Percentiles rank a stretch among this genome's conserved stretches.
Conservation (phyloP, 352 stramenopile species). For the Pelagophyceae sp. region DNA sequence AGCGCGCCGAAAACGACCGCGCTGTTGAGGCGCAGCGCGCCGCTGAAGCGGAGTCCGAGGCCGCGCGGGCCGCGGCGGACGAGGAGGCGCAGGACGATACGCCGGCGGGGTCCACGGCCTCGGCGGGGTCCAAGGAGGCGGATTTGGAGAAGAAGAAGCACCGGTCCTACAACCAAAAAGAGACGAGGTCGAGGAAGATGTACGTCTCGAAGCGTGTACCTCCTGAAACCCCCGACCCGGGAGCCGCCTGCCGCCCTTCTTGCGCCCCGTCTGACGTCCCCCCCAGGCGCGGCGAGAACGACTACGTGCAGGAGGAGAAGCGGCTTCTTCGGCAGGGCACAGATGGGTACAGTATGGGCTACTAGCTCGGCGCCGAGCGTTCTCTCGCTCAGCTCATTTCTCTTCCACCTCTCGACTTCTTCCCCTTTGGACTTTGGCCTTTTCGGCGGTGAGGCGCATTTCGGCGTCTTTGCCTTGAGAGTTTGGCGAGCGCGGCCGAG, state of each 20-base stretch:
- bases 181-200: not conserved
- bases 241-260: too few species aligned
- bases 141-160: not conserved
- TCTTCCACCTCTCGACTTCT: not conserved
- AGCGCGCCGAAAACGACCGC: too few species aligned
- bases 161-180: not conserved
- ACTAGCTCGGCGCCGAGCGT: not conserved
- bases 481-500: not conserved
- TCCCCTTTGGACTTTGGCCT: not conserved
- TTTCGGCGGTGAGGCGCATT: not conserved
- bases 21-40: too few species aligned
- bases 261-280: too few species aligned
- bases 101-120: too few species aligned
- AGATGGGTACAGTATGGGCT: conserved; percentile 10
- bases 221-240: too few species aligned
- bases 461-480: not conserved
- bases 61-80: not conserved
- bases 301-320: conserved; percentile 18
- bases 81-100: not conserved
- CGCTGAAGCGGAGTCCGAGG: not conserved
- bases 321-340: conserved; percentile 8
- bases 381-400: not conserved
- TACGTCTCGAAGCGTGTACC: too few species aligned
- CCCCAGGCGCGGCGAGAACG: not conserved
- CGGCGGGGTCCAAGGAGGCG: not conserved